Evolutionary conservation across 352 stramenopile species (phyloP).

Genomic region (Globisporangium mamillatum): DNA sequence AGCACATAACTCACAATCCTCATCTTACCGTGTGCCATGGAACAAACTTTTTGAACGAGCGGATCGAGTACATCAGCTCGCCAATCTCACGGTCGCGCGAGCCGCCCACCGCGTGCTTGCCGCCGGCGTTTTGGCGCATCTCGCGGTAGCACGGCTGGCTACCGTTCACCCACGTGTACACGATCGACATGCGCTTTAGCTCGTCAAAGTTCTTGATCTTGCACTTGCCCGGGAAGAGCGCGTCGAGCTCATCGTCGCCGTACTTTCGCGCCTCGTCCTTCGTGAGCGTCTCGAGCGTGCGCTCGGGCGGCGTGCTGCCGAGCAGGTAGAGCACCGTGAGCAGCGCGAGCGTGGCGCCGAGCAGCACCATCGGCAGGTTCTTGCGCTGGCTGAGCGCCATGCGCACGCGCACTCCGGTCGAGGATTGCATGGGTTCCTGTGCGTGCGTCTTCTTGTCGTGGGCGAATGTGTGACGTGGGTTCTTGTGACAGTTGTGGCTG

Average conservation of each 20-base stretch:
- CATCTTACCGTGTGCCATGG: constrained; percentile 63
- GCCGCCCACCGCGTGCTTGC: constrained; percentile 67
- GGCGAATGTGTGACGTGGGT: background rate
- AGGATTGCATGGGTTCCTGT: constrained; percentile 45
- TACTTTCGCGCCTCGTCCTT: constrained; percentile 32
- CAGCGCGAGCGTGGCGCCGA: constrained; percentile 35
- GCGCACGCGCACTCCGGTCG: constrained; percentile 59
- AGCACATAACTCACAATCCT: background rate
- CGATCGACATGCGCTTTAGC: constrained; percentile 82
- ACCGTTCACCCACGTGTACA: constrained; percentile 90
- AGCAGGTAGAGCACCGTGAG: constrained; percentile 49
- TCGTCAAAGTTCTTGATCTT: constrained; percentile 86
- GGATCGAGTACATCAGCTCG: constrained; percentile 88
- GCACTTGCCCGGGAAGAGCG: constrained; percentile 73
- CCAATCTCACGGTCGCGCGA: constrained; percentile 86
- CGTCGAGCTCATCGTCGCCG: constrained; percentile 42
- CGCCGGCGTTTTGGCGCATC: constrained; percentile 54
- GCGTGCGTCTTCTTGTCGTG: background rate
- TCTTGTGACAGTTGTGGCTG: background rate
- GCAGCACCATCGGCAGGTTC: constrained; percentile 55
- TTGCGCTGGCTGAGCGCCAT: constrained; percentile 61
- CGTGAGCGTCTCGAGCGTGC: constrained; percentile 33
- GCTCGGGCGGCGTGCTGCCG: constrained; percentile 27
- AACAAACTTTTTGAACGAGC: constrained; percentile 81
- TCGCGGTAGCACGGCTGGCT: constrained; percentile 84